Conservation (phyloP, 805 yeast genomes). For the Wickerhamiella slavikovae region DNA sequence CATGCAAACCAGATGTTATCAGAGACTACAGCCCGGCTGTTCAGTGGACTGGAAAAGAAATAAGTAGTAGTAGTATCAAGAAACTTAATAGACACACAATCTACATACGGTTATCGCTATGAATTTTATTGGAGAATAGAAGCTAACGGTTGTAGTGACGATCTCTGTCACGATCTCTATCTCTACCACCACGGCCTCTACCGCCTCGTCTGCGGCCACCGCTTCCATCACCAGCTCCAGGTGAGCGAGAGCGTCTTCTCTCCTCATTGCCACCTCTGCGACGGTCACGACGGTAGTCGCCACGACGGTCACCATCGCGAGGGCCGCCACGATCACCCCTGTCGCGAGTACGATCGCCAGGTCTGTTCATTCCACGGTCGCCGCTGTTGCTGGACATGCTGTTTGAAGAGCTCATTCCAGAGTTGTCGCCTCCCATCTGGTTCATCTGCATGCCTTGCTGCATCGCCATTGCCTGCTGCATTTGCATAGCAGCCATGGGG, state of each 20-base stretch:
- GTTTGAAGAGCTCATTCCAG: slow-evolving; percentile 7
- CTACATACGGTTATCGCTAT: no score
- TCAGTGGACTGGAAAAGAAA: no score
- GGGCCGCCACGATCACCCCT: no score
- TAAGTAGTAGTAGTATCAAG: no score
- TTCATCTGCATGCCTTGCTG: slow-evolving; percentile 5
- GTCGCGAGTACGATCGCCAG: no score
- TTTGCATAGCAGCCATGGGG: slow-evolving; percentile 10
- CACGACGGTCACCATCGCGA: slow-evolving; percentile 5
- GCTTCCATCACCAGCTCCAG: slow-evolving; percentile 8
- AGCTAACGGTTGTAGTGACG: no score
- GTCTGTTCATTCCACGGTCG: slow-evolving; percentile 11
- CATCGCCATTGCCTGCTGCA: slow-evolving; percentile 10
- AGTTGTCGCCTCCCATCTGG: slow-evolving; percentile 1
- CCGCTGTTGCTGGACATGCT: slow-evolving; percentile 2
- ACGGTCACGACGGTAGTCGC: slow-evolving; percentile 10
- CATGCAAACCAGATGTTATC: no score
- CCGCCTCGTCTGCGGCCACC: slow-evolving; percentile 11
- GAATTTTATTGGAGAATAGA: no score
- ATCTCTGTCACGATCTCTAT: no score
- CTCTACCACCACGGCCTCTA: no score
- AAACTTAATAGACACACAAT: no score
- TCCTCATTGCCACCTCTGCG: slow-evolving; percentile 13
- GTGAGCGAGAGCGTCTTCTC: slow-evolving; percentile 13
- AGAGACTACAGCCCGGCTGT: no score